These are phyloP conservation scores for Melampsora americana DNA, from an alignment of 1,284 basidiomycete species.

Conservation along the genomic window DNA sequence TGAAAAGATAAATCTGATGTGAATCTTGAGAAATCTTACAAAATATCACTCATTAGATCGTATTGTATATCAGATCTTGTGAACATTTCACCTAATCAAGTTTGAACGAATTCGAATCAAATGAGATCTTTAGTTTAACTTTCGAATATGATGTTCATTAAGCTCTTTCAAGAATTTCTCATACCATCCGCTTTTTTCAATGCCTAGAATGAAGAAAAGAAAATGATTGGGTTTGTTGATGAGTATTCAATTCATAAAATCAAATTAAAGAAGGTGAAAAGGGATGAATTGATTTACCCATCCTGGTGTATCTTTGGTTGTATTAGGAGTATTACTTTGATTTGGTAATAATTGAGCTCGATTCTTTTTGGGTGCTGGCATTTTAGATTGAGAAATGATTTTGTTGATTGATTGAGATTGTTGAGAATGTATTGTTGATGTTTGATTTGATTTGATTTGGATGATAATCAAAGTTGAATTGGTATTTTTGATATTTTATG, in stretches of 20 bases:
- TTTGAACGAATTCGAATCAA: background rate
- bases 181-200: constrained; percentile 43
- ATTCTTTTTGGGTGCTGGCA: constrained; percentile 42
- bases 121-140: no score
- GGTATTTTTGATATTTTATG: no score
- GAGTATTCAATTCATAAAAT: background rate
- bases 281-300: constrained; percentile 4
- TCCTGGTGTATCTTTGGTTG: constrained; percentile 34
- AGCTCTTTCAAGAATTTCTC: background rate
- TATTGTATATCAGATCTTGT: constrained; percentile 44
- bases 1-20: background rate
- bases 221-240: background rate
- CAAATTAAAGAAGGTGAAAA: background rate
- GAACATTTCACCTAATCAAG: constrained; percentile 40
- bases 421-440: background rate
- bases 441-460: background rate
- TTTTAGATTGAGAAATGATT: background rate
- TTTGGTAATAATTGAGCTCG: constrained; percentile 12
- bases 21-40: constrained; percentile 36
- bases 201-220: constrained; percentile 6
- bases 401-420: no score
- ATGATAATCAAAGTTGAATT: background rate
- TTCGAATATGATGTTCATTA: background rate
- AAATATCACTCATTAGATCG: constrained; percentile 44
- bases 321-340: constrained; percentile 9